These are phyloP conservation scores for Metschnikowia matae DNA, from an alignment of 805 yeast genomes.

Conservation along the genomic window DNA sequence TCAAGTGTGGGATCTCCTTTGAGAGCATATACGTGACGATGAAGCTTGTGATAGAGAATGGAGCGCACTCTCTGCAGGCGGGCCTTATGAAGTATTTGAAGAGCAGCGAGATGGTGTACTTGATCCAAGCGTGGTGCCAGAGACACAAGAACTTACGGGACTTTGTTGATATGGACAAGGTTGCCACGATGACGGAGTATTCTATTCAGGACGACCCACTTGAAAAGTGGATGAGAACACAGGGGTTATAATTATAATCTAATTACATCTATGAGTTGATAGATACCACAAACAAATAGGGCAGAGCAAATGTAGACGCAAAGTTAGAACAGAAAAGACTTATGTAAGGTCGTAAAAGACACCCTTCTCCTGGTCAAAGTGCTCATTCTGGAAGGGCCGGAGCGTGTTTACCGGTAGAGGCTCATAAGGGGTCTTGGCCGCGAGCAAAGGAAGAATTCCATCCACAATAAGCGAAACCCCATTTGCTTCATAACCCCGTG, in stretches of 20 bases:
- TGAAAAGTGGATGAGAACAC: slow-evolving; percentile 19
- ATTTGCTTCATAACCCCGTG: slow-evolving; percentile 59
- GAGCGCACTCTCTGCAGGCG: slow-evolving; percentile 47
- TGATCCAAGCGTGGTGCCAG: slow-evolving; percentile 64
- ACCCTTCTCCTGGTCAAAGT: slow-evolving; percentile 37
- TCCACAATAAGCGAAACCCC: slow-evolving; percentile 61
- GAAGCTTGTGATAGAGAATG: slow-evolving; percentile 59
- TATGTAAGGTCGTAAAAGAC: slow-evolving; percentile 41
- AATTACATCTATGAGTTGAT: too few species aligned
- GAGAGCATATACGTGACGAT: slow-evolving; percentile 63
- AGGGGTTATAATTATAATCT: background rate
- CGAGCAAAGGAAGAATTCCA: slow-evolving; percentile 47
- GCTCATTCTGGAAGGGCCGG: slow-evolving; percentile 33
- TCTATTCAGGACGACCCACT: slow-evolving; percentile 57
- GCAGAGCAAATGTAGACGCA: too few species aligned
- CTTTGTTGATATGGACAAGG: slow-evolving; percentile 44
- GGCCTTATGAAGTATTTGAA: slow-evolving; percentile 41
- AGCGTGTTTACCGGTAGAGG: slow-evolving; percentile 20
- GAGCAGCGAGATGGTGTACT: slow-evolving; percentile 53
- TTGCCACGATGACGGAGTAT: slow-evolving; percentile 45
- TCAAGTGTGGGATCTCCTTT: slow-evolving; percentile 58
- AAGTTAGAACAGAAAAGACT: background rate
- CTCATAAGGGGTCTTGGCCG: slow-evolving; percentile 14
- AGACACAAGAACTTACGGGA: slow-evolving; percentile 62
- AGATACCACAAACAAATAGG: too few species aligned